Percentiles rank a stretch among this genome's conserved stretches.
phyloP scores from a whole-genome alignment of 164 flowering plant genomes.

The Liquidambar formosana region DNA sequence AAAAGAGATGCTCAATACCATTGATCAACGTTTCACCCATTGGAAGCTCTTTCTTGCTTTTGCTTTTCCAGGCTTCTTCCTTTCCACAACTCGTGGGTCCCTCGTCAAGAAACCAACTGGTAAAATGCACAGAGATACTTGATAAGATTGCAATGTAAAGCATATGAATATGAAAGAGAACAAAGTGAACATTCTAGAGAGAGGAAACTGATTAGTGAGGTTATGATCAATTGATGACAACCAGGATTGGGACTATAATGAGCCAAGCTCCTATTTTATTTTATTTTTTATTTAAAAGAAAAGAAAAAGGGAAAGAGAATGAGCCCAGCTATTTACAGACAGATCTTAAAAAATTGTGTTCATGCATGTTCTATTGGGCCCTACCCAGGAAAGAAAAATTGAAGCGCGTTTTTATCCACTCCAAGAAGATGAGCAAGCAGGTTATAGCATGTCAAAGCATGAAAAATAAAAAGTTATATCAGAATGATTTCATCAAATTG shows the following conservation, averaged over 20 bases:
- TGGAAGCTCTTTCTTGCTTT: constrained; percentile 99
- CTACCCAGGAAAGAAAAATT: neutral
- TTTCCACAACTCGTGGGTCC: constrained; percentile 89
- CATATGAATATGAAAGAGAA: neutral
- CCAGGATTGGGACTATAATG: neutral
- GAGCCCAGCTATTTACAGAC: neutral
- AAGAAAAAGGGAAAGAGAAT: no score
- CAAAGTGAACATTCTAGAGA: neutral
- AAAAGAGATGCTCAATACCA: neutral
- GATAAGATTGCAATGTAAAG: neutral
- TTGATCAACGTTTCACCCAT: constrained; percentile 92
- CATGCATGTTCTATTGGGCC: neutral
- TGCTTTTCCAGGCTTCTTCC: constrained; percentile 98
- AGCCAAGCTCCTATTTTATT: neutral
- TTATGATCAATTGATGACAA: neutral
- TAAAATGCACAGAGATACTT: neutral
- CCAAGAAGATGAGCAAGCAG: neutral
- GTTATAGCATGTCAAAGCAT: neutral
- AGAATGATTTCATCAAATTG: neutral
- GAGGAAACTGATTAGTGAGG: neutral
- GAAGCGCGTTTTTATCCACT: neutral
- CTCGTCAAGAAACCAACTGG: constrained; percentile 93
- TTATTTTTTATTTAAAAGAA: neutral
- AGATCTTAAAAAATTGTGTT: neutral
- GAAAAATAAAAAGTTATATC: neutral